These are phyloP conservation scores for Effrenium voratum DNA, from an alignment of 73 alveolate species.

Conservation along the genomic window DNA sequence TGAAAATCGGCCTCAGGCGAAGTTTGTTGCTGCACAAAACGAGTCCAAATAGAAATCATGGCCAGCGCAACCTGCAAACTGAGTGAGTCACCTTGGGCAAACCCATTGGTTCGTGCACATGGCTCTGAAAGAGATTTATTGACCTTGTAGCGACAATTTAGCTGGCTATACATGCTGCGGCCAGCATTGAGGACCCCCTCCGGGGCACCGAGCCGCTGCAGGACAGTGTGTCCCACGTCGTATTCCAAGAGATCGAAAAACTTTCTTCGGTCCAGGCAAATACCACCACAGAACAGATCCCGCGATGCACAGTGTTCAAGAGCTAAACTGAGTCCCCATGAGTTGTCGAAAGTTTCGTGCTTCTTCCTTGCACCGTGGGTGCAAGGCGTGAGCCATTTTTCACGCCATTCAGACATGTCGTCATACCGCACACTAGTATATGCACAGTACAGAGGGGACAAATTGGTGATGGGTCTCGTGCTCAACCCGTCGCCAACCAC, in stretches of 20 bases:
- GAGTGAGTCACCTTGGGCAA: neutral
- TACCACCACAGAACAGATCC: neutral
- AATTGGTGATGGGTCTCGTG: conserved; percentile 3
- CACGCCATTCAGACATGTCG: neutral
- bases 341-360: neutral
- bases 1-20: neutral
- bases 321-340: neutral
- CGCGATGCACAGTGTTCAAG: neutral
- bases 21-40: neutral
- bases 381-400: neutral
- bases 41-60: neutral
- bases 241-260: neutral
- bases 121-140: neutral
- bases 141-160: neutral
- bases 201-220: neutral
- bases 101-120: neutral
- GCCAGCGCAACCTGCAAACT: neutral
- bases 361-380: neutral
- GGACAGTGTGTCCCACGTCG: neutral
- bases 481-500: neutral
- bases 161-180: neutral
- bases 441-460: neutral
- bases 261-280: neutral
- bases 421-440: neutral
- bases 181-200: neutral